Percentiles rank a stretch among this genome's conserved stretches.
These are phyloP conservation scores for Colletotrichum magnum DNA, from an alignment of 2,329 filamentous ascomycete genomes.

Conservation along the genomic window DNA sequence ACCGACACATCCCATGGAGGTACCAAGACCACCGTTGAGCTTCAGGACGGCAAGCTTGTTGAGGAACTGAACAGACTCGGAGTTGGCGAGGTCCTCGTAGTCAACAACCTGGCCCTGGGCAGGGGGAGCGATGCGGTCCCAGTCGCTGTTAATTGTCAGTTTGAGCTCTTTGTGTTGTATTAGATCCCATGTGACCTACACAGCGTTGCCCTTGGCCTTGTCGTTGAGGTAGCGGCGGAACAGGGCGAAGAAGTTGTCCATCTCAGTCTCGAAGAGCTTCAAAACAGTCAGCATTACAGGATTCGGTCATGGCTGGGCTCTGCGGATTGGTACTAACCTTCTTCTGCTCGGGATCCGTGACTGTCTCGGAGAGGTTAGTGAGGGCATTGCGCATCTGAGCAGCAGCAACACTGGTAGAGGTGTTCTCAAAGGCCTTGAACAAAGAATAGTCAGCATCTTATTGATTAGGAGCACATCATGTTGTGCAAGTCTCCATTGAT, in stretches of 20 bases:
- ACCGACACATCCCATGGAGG: conserved; percentile 99
- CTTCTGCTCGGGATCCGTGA: conserved; percentile 84
- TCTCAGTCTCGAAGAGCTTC: conserved; percentile 96
- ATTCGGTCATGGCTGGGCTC: not conserved
- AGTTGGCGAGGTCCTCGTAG: conserved; percentile 91
- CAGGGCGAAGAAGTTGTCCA: conserved; percentile 99
- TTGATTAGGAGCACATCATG: no score
- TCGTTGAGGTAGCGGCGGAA: conserved; percentile 99
- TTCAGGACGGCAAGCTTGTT: conserved; percentile 98
- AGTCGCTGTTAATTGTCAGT: conserved; percentile 74
- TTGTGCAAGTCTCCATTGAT: no score
- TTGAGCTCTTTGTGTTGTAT: not conserved
- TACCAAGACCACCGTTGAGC: conserved; percentile 99
- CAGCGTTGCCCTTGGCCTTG: conserved; percentile 96
- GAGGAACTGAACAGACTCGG: conserved; percentile 92
- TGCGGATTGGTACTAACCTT: conserved; percentile 72
- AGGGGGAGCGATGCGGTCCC: conserved; percentile 96
- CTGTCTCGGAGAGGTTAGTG: conserved; percentile 91
- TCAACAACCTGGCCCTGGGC: conserved; percentile 94
- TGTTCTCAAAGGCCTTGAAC: conserved; percentile 97
- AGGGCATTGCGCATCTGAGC: conserved; percentile 99
- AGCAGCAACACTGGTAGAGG: conserved; percentile 96
- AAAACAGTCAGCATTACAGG: conserved; percentile 38
- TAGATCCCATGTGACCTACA: conserved; percentile 65
- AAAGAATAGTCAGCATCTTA: conserved; percentile 49